Conservation (phyloP, 805 yeast species). For the Kodamaea fukazawae region DNA sequence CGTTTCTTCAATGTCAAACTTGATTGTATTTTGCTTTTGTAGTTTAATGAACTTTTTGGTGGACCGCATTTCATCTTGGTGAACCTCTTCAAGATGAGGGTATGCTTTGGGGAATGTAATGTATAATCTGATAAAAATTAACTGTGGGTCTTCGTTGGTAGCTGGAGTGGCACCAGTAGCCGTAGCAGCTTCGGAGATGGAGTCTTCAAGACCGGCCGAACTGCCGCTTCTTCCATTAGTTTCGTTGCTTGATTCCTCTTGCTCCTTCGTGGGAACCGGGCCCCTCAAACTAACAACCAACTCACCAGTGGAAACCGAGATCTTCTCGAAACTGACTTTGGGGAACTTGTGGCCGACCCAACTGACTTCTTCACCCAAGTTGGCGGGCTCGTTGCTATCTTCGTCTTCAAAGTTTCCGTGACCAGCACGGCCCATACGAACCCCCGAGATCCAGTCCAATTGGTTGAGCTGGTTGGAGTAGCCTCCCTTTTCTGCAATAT, state of each 20-base stretch:
- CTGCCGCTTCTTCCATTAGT: constrained; percentile 1
- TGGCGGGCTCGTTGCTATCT: constrained; percentile 44
- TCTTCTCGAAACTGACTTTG: constrained; percentile 78
- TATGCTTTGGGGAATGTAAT: constrained; percentile 71
- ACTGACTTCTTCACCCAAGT: constrained; percentile 89
- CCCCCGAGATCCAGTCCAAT: constrained; percentile 91
- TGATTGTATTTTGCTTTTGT: constrained; percentile 24
- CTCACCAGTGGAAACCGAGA: constrained; percentile 83
- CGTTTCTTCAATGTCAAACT: constrained; percentile 73
- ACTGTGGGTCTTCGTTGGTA: constrained; percentile 27
- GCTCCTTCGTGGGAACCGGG: constrained; percentile 15
- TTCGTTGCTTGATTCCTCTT: constrained; percentile 1
- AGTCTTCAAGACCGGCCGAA: background rate
- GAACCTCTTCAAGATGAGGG: constrained; percentile 57
- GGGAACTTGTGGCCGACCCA: constrained; percentile 87
- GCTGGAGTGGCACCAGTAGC: constrained; percentile 1
- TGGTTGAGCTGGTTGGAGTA: constrained; percentile 54
- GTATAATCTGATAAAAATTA: constrained; percentile 66
- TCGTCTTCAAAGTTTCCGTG: constrained; percentile 25
- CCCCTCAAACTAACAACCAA: constrained; percentile 78
- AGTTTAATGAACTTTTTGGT: constrained; percentile 17
- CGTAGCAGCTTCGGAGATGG: background rate
- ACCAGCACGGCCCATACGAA: constrained; percentile 62
- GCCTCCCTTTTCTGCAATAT: constrained; percentile 30
- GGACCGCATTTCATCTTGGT: constrained; percentile 9